phyloP scores from a whole-genome alignment of 2,329 filamentous ascomycete species.

The Niveomyces coronatus region DNA sequence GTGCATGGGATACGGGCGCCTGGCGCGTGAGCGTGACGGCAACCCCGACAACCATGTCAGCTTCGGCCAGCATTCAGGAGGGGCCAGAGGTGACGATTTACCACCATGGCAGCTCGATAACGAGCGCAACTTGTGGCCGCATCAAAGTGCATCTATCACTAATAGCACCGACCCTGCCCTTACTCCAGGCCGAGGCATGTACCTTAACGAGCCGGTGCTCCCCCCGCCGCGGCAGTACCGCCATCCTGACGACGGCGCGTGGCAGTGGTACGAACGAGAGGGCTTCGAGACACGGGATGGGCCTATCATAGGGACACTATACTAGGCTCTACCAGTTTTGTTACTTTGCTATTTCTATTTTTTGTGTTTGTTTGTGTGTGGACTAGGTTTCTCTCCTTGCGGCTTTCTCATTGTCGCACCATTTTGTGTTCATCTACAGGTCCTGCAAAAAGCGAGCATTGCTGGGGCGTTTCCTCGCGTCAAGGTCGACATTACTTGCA shows the following conservation, averaged over 20 bases:
- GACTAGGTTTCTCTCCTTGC: too few species aligned
- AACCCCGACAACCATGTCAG: too few species aligned
- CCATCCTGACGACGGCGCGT: slow-evolving; percentile 15
- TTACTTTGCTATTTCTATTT: background rate
- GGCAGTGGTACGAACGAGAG: slow-evolving; percentile 26
- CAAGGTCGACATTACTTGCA: background rate
- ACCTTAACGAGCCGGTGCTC: slow-evolving; percentile 1
- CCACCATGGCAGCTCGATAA: slow-evolving; percentile 11
- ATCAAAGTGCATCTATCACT: background rate
- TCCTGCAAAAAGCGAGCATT: slow-evolving; percentile 8
- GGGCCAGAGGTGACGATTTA: background rate
- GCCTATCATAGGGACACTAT: slow-evolving; percentile 2
- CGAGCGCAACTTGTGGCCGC: slow-evolving; percentile 9
- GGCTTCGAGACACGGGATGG: slow-evolving; percentile 19
- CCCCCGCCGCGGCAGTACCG: slow-evolving; percentile 6
- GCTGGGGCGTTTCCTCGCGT: slow-evolving; percentile 2
- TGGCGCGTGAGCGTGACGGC: background rate
- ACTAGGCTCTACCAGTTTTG: background rate
- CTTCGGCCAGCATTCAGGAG: too few species aligned
- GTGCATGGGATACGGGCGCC: slow-evolving; percentile 2
- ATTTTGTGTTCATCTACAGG: too few species aligned
- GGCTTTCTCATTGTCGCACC: too few species aligned
- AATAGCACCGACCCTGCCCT: background rate
- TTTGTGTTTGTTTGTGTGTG: background rate
- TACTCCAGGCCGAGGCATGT: background rate